These are phyloP conservation scores for Apiotrichum gamsii DNA, from an alignment of 1,284 basidiomycete genomes.

Conservation along the genomic window DNA sequence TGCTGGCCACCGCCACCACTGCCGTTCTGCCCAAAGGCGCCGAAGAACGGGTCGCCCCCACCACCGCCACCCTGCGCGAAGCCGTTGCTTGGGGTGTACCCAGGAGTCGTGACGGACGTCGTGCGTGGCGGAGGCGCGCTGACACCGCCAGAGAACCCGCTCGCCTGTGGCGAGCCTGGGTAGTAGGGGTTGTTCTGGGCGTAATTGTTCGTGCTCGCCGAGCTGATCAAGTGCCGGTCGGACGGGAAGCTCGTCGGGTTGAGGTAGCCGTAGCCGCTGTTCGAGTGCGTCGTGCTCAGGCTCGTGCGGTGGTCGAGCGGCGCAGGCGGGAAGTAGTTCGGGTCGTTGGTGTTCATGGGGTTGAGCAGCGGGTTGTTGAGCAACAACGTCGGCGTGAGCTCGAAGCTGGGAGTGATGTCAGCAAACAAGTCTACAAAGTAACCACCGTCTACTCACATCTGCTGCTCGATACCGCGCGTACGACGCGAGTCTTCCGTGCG, in stretches of 20 bases:
- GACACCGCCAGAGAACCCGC: too few species aligned
- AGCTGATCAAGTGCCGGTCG: slow-evolving; percentile 9
- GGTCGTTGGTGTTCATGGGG: slow-evolving; percentile 39
- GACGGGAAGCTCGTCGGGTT: neutral
- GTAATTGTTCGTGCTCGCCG: slow-evolving; percentile 6
- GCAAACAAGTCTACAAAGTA: too few species aligned
- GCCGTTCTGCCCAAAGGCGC: too few species aligned
- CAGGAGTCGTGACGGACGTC: too few species aligned
- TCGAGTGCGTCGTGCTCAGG: neutral
- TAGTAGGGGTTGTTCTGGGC: neutral
- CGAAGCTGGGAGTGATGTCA: slow-evolving; percentile 39
- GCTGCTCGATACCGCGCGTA: slow-evolving; percentile 39
- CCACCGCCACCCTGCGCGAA: too few species aligned
- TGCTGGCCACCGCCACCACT: too few species aligned
- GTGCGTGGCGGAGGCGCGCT: too few species aligned
- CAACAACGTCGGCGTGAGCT: slow-evolving; percentile 45
- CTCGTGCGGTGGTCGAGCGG: slow-evolving; percentile 21
- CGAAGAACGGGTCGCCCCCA: too few species aligned
- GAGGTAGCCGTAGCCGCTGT: neutral
- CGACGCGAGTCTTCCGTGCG: slow-evolving; percentile 20
- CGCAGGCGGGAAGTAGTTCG: slow-evolving; percentile 46
- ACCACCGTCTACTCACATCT: slow-evolving; percentile 25
- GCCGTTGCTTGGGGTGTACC: too few species aligned
- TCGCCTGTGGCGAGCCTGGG: too few species aligned
- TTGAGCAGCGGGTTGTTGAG: slow-evolving; percentile 45